Evolutionary conservation across 768 basidiomycete genomes (phyloP).

Genomic region (Lentinula guzmanii): DNA sequence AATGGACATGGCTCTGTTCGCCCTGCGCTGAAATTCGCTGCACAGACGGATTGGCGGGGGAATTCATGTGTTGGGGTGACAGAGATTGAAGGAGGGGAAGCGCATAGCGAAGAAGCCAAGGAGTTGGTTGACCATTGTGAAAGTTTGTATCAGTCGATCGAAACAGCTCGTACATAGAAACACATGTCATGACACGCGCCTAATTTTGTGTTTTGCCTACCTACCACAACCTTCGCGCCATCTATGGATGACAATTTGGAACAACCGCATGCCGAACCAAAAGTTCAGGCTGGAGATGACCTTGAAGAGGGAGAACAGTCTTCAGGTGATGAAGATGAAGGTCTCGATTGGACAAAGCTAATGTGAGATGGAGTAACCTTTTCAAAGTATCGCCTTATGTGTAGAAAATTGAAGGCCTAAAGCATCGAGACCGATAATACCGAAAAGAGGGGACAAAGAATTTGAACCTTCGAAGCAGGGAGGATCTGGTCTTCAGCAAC

Average conservation of each 20-base stretch:
- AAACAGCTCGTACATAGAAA: neutral
- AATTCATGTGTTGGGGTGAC: conserved; percentile 41
- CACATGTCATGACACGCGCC: neutral
- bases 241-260: conserved; percentile 63
- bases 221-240: neutral
- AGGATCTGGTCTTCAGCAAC: conserved; percentile 72
- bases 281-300: conserved; percentile 17
- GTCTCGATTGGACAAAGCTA: conserved; percentile 79
- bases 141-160: conserved; percentile 33
- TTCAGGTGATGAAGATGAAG: conserved; percentile 67
- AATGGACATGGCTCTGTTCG: conserved; percentile 5
- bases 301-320: conserved; percentile 39
- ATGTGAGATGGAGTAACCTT: conserved; percentile 33
- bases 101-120: conserved; percentile 39
- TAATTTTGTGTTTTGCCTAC: neutral
- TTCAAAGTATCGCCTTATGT: conserved; percentile 8
- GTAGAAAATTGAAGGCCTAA: conserved; percentile 23
- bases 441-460: conserved; percentile 96
- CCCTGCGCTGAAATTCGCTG: conserved; percentile 43
- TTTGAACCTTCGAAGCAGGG: conserved; percentile 69
- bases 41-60: conserved; percentile 56
- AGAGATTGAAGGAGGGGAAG: conserved; percentile 46
- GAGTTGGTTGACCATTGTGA: conserved; percentile 53
- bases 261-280: conserved; percentile 26
- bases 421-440: conserved; percentile 65